Conservation (phyloP, 768 basidiomycete species). For the Pleurotus djamor region DNA sequence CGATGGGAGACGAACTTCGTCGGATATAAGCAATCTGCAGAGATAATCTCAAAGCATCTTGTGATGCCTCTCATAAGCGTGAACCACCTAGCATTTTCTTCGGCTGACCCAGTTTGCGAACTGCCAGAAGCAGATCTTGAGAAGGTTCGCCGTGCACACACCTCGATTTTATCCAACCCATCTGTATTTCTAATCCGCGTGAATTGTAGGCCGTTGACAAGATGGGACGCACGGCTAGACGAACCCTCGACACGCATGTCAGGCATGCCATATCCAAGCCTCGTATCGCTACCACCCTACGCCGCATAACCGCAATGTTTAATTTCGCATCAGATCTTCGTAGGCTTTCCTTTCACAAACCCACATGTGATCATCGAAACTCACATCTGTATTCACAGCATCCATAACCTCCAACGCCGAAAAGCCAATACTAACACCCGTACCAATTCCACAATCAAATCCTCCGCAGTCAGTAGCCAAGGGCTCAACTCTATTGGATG, state of each 20-base stretch:
- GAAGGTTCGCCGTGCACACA: constrained; percentile 42
- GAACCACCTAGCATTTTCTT: constrained; percentile 66
- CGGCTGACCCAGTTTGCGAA: constrained; percentile 53
- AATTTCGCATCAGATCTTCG: constrained; percentile 66
- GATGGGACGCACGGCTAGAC: constrained; percentile 64
- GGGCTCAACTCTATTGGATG: constrained; percentile 11
- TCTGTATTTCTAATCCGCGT: not conserved
- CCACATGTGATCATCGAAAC: not conserved
- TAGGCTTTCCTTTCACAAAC: constrained; percentile 32
- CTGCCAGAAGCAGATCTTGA: constrained; percentile 60
- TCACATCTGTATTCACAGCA: constrained; percentile 34
- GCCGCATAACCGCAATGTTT: constrained; percentile 70
- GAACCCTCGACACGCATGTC: constrained; percentile 68
- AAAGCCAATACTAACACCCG: constrained; percentile 35
- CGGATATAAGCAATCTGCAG: constrained; percentile 64
- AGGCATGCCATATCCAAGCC: constrained; percentile 71
- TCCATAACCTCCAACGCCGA: constrained; percentile 44
- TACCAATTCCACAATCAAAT: constrained; percentile 9
- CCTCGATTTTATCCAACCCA: not conserved
- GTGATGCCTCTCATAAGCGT: constrained; percentile 74
- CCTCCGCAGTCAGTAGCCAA: constrained; percentile 4
- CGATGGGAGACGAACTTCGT: constrained; percentile 73
- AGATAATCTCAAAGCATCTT: constrained; percentile 75
- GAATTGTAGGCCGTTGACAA: constrained; percentile 61
- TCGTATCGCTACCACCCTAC: constrained; percentile 61